Evolutionary conservation across 306 rosid species (phyloP).

Genomic region (Lathyrus aphaca): DNA sequence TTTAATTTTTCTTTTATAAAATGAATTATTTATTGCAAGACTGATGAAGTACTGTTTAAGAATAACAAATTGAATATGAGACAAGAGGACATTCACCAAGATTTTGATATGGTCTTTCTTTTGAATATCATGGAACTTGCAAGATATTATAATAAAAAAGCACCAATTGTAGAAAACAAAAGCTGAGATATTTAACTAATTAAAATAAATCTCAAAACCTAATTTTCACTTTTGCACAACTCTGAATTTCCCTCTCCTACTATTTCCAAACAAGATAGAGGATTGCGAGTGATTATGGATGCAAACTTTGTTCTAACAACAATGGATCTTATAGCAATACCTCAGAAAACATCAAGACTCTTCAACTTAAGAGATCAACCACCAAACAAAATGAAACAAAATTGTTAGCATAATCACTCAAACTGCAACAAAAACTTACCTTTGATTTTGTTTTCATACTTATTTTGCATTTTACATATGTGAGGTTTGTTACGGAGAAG

Average conservation of each 20-base stretch:
- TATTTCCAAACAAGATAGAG: neutral
- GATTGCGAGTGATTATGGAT: neutral
- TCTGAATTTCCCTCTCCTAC: neutral
- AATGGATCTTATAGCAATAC: neutral
- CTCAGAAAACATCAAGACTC: neutral
- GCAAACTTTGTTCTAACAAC: neutral
- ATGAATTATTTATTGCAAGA: too few relatives aligned
- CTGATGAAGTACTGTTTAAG: too few relatives aligned
- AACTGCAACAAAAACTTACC: constrained; percentile 19
- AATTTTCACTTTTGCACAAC: constrained; percentile 1
- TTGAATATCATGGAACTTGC: neutral
- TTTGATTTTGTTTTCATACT: neutral
- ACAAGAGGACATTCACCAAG: neutral
- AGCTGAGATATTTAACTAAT: neutral
- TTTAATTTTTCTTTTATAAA: too few relatives aligned
- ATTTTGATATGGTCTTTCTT: too few relatives aligned
- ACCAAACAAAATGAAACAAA: constrained; percentile 25
- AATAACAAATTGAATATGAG: neutral
- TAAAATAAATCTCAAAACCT: neutral
- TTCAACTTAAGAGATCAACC: constrained; percentile 24
- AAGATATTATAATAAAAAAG: neutral
- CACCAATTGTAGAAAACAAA: neutral
- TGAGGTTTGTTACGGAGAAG: constrained; percentile 51
- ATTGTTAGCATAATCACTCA: constrained; percentile 1
- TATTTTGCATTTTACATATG: constrained; percentile 33